Evolutionary conservation across 192 early-diverging fungal genomes (phyloP).

Genomic region (Radiomyces spectabilis): DNA sequence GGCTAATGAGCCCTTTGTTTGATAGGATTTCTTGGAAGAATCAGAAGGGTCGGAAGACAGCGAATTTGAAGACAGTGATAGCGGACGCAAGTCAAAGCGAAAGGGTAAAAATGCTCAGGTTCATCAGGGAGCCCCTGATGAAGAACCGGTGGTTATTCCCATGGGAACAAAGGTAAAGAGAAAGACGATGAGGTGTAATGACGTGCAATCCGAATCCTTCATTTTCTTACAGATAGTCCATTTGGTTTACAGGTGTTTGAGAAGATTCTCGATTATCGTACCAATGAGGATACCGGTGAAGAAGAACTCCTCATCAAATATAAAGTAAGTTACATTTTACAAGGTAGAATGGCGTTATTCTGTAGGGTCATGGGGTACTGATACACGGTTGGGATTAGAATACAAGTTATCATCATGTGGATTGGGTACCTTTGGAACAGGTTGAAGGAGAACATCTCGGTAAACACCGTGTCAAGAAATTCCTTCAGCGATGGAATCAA

Average conservation of each 20-base stretch:
- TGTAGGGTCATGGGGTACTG: no score
- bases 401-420: constrained; percentile 63
- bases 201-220: neutral
- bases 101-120: no score
- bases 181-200: neutral
- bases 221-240: no score
- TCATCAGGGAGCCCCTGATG: constrained; percentile 11
- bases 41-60: constrained; percentile 13
- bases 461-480: constrained; percentile 67
- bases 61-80: constrained; percentile 21
- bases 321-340: constrained; percentile 43
- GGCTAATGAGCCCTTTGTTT: no score
- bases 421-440: constrained; percentile 55
- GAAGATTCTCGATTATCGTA: constrained; percentile 41
- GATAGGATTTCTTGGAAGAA: constrained; percentile 21
- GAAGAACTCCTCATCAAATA: constrained; percentile 74
- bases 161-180: constrained; percentile 32
- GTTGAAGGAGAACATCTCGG: constrained; percentile 48
- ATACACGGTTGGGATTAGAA: no score
- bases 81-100: neutral
- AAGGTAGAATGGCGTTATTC: no score
- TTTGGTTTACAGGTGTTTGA: constrained; percentile 32
- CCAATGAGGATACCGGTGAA: constrained; percentile 30
- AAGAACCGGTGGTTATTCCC: constrained; percentile 47
- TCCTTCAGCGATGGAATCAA: constrained; percentile 56